phyloP scores from a whole-genome alignment of 768 basidiomycete genomes.

The Boletus rubropictus region DNA sequence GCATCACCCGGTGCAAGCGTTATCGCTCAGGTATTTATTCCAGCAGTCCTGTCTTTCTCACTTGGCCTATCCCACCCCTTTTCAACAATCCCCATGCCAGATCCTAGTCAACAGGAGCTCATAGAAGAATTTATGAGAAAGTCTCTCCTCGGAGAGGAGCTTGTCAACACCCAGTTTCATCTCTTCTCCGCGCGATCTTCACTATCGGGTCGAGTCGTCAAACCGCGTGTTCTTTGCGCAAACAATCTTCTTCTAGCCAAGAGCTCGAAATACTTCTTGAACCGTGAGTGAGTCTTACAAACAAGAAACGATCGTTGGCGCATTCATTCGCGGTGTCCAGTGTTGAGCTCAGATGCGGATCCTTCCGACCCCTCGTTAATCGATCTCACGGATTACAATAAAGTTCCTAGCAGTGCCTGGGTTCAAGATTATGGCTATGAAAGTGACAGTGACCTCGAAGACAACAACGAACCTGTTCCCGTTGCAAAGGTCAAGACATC shows the following conservation, averaged over 20 bases:
- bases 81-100: constrained; percentile 7
- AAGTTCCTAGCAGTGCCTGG: constrained; percentile 3
- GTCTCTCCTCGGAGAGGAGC: constrained; percentile 24
- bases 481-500: neutral
- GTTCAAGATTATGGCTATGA: constrained; percentile 28
- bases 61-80: neutral
- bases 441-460: constrained; percentile 34
- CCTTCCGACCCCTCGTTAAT: constrained; percentile 9
- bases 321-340: constrained; percentile 1
- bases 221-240: constrained; percentile 23
- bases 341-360: constrained; percentile 10
- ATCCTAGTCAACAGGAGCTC: constrained; percentile 6
- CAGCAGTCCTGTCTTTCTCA: neutral
- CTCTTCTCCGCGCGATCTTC: constrained; percentile 22
- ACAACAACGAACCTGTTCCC: constrained; percentile 11
- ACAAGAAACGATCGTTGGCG: neutral
- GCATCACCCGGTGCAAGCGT: neutral
- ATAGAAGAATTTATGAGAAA: constrained; percentile 21
- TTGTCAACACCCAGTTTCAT: constrained; percentile 30
- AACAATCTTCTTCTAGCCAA: constrained; percentile 25
- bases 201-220: constrained; percentile 1
- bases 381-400: constrained; percentile 11
- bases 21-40: neutral
- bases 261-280: constrained; percentile 27
- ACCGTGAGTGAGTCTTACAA: constrained; percentile 12